These are phyloP conservation scores for Fusarium praegraminearum DNA, from an alignment of 2,329 filamentous ascomycete genomes.

Conservation along the genomic window DNA sequence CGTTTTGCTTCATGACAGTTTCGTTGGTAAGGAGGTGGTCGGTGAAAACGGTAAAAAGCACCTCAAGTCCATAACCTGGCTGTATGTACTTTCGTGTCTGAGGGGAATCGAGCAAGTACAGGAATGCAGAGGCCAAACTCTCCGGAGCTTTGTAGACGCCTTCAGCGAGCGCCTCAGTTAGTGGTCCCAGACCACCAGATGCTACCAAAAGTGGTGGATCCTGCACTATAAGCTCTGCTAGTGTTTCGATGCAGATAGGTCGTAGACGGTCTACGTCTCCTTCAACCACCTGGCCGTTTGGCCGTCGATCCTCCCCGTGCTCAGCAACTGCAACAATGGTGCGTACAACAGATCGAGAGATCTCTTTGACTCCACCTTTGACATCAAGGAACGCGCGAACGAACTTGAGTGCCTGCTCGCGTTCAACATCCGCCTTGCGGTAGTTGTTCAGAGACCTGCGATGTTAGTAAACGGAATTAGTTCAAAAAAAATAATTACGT, in stretches of 20 bases:
- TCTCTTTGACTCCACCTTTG: conserved; percentile 88
- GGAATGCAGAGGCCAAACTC: conserved; percentile 85
- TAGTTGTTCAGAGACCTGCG: conserved; percentile 88
- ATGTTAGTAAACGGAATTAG: conserved; percentile 21
- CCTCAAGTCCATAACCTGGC: conserved; percentile 89
- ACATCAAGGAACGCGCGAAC: conserved; percentile 95
- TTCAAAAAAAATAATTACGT: not conserved
- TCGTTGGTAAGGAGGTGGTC: conserved; percentile 77
- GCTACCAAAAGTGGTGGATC: conserved; percentile 85
- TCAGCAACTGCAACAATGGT: conserved; percentile 93
- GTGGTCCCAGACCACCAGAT: conserved; percentile 83
- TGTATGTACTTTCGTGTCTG: conserved; percentile 83
- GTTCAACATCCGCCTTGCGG: conserved; percentile 94
- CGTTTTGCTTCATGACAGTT: conserved; percentile 80
- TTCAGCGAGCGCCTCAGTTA: conserved; percentile 93
- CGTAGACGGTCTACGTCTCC: conserved; percentile 86
- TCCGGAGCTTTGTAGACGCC: conserved; percentile 94
- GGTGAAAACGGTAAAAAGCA: conserved; percentile 91
- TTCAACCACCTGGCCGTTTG: conserved; percentile 74
- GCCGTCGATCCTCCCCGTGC: conserved; percentile 86
- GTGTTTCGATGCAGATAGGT: conserved; percentile 90
- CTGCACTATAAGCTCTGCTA: conserved; percentile 90
- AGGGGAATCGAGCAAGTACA: conserved; percentile 90
- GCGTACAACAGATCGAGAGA: conserved; percentile 87
- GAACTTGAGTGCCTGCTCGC: conserved; percentile 97